These are phyloP conservation scores for Apocynum venetum DNA, from an alignment of 257 asterid genomes.

Conservation along the genomic window DNA sequence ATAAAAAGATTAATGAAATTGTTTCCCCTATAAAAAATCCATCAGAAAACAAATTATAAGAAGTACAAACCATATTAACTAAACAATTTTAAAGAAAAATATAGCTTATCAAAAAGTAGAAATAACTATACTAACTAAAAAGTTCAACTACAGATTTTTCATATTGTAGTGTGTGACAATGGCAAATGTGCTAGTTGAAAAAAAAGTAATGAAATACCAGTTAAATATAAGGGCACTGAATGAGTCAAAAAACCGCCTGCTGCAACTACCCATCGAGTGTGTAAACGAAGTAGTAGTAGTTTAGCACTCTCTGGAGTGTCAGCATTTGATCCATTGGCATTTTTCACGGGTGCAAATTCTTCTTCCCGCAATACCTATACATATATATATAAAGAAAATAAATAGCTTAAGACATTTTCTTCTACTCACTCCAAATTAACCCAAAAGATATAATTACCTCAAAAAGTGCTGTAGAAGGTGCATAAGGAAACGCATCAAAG, in stretches of 20 bases:
- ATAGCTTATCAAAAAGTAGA: not conserved
- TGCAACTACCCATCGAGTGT: conserved; percentile 92
- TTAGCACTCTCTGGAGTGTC: conserved; percentile 98
- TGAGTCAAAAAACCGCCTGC: conserved; percentile 99
- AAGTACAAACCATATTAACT: not conserved
- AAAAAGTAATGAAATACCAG: conserved; percentile 43
- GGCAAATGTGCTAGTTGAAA: not conserved
- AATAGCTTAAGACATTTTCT: not conserved
- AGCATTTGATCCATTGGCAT: conserved; percentile 80
- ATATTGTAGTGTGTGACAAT: not conserved
- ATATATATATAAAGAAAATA: not conserved
- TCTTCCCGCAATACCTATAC: conserved; percentile 76
- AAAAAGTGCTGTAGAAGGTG: conserved; percentile 85
- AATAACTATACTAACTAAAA: not conserved
- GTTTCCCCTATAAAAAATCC: too few species aligned
- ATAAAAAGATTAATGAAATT: too few species aligned
- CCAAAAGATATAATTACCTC: conserved; percentile 47
- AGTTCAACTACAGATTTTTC: not conserved
- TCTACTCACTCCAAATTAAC: not conserved
- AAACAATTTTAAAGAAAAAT: too few species aligned
- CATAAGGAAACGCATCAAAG: conserved; percentile 93
- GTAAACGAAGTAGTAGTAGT: conserved; percentile 84
- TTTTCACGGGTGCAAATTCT: conserved; percentile 97
- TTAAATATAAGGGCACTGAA: conserved; percentile 83
- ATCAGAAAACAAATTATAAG: not conserved